These are phyloP conservation scores for Castanopsis chinensis DNA, from an alignment of 306 rosid genomes.

Conservation along the genomic window DNA sequence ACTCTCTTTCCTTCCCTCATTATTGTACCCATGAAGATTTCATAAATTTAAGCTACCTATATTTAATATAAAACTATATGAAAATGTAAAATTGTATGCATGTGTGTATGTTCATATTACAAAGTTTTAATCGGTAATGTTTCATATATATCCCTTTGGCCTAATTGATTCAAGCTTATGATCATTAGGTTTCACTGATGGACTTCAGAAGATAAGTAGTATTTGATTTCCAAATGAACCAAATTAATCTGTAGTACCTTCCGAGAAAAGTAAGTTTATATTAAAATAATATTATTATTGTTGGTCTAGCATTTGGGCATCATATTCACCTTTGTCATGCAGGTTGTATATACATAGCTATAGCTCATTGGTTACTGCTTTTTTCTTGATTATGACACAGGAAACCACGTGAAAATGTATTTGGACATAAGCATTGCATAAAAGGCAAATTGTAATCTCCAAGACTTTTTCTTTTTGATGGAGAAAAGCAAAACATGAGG, in stretches of 20 bases:
- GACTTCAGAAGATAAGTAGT: not conserved
- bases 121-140: no score
- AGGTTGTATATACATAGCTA: not conserved
- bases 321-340: not conserved
- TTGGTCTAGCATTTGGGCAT: not conserved
- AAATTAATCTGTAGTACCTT: not conserved
- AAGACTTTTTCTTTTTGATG: not conserved
- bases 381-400: not conserved
- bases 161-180: not conserved
- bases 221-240: not conserved
- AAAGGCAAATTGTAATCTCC: not conserved
- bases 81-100: no score
- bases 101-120: no score
- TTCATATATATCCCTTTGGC: no score
- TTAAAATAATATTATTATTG: no score
- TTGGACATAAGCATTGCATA: not conserved
- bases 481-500: not conserved
- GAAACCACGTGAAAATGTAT: not conserved
- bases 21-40: no score
- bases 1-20: no score
- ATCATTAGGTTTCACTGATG: not conserved
- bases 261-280: no score
- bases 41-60: no score
- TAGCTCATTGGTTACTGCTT: not conserved
- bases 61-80: no score